Evolutionary conservation across 805 yeast genomes (phyloP), one percentile per base, ranked within the genome.

Genomic region (Candida broadrunensis): DNA sequence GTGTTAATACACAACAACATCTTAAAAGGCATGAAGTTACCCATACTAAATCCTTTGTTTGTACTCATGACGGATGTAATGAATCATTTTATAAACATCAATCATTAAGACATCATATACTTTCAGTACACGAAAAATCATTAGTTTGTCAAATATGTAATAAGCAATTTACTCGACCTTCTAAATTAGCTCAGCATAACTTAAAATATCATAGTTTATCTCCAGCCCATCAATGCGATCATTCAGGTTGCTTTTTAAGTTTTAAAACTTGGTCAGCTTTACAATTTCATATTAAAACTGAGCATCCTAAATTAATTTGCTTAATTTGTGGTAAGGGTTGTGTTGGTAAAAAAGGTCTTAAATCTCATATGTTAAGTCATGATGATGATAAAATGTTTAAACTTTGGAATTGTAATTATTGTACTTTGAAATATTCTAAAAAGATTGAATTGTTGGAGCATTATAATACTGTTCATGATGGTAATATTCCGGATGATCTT

Each of bases 1-100:
- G 96, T 3, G 83, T 86, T 38, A 83, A 81, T 38, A 75, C 96
- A 0, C 60, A 59, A 38, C 98, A 93, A 63, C 97, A 90, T 55
- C 67, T 88, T 42, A 78, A 74, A 46, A 73, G 96, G 39, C 99
- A 93, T 59, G 88, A 83, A 61, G 73, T 77, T 29, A 84, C 95
- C 2, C 98, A 93, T 58, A 79, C 80, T 3, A 66, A 60, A 39
- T 77, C 88, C 1, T 83, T 81, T 52, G 45, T 48, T 18, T 88
- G 97, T 58, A 51, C 73, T 2, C 67, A 73, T 48, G 82, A 73
- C 18, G 78, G 70, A 2, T 93, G 99, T 55, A 47, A 50, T 0
- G 87, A 80, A 49, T 59, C 80, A 0, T 91, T 88, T 53, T 77
- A 81, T 54, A 85, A 84, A 49, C 88, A 84, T 58, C 87, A 85